Evolutionary conservation across 2,329 filamentous ascomycete genomes (phyloP).

Genomic region (Sphaerulina musiva): DNA sequence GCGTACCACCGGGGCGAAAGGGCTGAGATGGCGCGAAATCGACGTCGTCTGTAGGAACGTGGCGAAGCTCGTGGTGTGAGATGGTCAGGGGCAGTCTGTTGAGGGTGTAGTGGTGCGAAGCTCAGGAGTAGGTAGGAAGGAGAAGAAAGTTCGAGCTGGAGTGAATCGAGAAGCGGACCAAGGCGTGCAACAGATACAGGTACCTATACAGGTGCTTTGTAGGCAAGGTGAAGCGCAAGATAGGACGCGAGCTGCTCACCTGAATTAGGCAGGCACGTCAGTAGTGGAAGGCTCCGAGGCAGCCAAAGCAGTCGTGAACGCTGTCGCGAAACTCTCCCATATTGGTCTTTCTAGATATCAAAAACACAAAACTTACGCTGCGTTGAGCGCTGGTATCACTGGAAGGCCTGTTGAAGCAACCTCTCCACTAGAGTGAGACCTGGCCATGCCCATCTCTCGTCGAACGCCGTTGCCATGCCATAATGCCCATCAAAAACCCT

Average conservation of each 20-base stretch:
- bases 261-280: neutral
- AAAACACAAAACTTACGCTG: conserved; percentile 28
- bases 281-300: neutral
- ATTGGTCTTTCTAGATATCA: conserved; percentile 2
- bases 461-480: neutral
- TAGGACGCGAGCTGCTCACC: neutral
- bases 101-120: neutral
- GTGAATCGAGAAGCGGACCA: too few species aligned
- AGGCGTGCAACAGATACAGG: too few species aligned
- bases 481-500: neutral
- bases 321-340: conserved; percentile 5
- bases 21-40: neutral
- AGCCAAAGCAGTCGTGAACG: neutral
- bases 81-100: neutral
- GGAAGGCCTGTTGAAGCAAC: conserved; percentile 9
- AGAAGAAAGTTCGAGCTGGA: neutral
- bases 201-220: too few species aligned
- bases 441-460: neutral
- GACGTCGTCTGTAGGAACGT: neutral
- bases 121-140: neutral
- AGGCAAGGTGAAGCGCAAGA: neutral
- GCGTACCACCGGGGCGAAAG: neutral
- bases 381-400: conserved; percentile 34
- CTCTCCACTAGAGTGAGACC: neutral
- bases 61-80: neutral